Conservation (phyloP, 2,329 filamentous ascomycete genomes). For the Monosporascus cannonballus region DNA sequence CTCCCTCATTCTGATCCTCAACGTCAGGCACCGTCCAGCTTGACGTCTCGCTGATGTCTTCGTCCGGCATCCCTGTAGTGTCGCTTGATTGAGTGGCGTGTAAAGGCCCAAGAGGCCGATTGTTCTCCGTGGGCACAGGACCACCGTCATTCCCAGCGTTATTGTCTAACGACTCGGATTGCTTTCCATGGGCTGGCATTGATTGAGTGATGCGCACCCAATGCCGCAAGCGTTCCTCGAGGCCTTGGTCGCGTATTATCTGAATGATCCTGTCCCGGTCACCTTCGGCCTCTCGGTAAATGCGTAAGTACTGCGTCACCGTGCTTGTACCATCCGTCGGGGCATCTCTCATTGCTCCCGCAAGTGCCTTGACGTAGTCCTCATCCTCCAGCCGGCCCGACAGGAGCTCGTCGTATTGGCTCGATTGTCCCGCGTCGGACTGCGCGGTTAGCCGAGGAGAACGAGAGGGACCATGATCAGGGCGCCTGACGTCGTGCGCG, state of each 20-base stretch:
- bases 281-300: conserved; percentile 54
- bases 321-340: conserved; percentile 15
- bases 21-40: background rate
- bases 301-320: conserved; percentile 43
- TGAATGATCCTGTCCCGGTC: conserved; percentile 52
- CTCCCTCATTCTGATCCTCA: background rate
- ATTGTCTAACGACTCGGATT: background rate
- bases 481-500: conserved; percentile 11
- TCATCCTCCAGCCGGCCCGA: background rate
- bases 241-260: conserved; percentile 55
- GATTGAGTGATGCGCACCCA: conserved; percentile 49
- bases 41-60: background rate
- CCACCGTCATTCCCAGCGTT: background rate
- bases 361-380: background rate
- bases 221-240: conserved; percentile 52
- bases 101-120: background rate
- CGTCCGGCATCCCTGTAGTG: background rate
- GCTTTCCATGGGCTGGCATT: conserved; percentile 13
- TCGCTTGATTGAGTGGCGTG: background rate
- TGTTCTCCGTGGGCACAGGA: background rate
- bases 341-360: conserved; percentile 2
- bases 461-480: background rate
- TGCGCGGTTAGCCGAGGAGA: background rate
- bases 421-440: background rate
- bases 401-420: background rate